These are phyloP conservation scores for Exophiala mesophila DNA, from an alignment of 2,329 filamentous ascomycete genomes.

Conservation along the genomic window DNA sequence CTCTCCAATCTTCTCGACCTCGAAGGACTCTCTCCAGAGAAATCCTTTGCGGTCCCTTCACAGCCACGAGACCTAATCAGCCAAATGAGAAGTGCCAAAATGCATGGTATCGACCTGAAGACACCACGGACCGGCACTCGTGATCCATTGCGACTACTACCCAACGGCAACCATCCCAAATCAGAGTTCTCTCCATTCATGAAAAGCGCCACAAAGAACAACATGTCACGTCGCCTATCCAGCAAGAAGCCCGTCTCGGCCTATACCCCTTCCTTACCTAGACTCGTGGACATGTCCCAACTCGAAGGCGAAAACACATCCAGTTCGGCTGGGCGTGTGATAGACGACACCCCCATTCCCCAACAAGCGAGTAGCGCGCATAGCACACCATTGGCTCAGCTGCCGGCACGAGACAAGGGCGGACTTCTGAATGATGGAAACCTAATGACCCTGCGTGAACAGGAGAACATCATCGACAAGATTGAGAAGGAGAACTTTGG, in stretches of 20 bases:
- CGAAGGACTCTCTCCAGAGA: constrained; percentile 80
- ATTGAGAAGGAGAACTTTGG: constrained; percentile 99
- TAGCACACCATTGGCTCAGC: constrained; percentile 72
- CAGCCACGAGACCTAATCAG: constrained; percentile 73
- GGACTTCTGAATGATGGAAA: constrained; percentile 79
- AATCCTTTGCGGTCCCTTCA: constrained; percentile 76
- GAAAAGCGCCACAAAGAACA: constrained; percentile 69
- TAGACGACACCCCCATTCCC: constrained; percentile 68
- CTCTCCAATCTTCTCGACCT: constrained; percentile 66
- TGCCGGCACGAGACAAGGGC: constrained; percentile 60
- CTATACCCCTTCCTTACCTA: constrained; percentile 69
- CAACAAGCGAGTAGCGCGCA: constrained; percentile 72
- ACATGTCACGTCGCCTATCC: constrained; percentile 55
- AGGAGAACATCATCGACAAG: constrained; percentile 87
- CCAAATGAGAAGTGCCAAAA: constrained; percentile 62
- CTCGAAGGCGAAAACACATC: constrained; percentile 61
- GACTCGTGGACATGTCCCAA: constrained; percentile 65
- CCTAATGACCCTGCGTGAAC: constrained; percentile 83
- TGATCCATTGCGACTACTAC: constrained; percentile 66
- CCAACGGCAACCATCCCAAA: constrained; percentile 49
- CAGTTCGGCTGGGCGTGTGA: constrained; percentile 56
- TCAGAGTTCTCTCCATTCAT: constrained; percentile 92
- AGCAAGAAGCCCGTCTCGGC: constrained; percentile 57
- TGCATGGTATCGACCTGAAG: constrained; percentile 53
- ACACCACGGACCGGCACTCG: constrained; percentile 70